Base-by-base conservation (phyloP, 2,329 filamentous ascomycete species). In the Elsinoe arachidis region DNA sequence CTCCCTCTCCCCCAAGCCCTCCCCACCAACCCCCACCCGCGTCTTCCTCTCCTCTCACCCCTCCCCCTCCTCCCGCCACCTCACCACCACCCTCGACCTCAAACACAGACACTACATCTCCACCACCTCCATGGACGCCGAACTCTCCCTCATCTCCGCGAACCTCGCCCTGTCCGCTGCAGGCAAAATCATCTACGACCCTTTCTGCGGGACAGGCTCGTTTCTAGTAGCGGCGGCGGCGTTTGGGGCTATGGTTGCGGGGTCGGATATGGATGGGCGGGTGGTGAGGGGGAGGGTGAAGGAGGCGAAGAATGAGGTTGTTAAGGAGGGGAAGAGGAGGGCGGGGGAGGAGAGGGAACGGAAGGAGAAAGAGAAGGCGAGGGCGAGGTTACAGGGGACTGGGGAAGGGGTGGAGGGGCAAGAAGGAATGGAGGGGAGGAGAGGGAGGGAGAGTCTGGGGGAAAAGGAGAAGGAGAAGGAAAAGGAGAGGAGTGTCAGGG, bases 121-220 rank as follows among this genome's bases (percentile, higher is more conserved):
- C 63, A 97, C 92, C 0, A 99, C 93, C 0, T 93, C 88, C 46
- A 97, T 99, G 93, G 93, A 99, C 69, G 88, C 92, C 0, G 93
- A 97, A 70, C 78, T 99, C 43, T 88, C 90, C 11, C 79, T 99
- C 1, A 76, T 99, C 19, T 96, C 91, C 0, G 93, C 92, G 1
- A 99, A 97, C 67, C 84, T 99, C 63, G 88, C 89, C 0, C 81
- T 88, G 12, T 90, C 90, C 0, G 85, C 76, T 0, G 87, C 90
- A 0, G 92, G 90, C 0, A 95, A 88, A 67, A 69, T 97, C 1
- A 88, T 95, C 65, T 96, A 92, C 66, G 93, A 99, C 65, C 93
- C 93, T 0, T 99, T 99, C 68, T 90, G 93, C 59, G 93, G 93
- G 3, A 97, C 93, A 0, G 93, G 92, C 4, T 92, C 90, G 56